phyloP scores from a whole-genome alignment of 2,329 filamentous ascomycete species.

The Rhynchosporium secalis region DNA sequence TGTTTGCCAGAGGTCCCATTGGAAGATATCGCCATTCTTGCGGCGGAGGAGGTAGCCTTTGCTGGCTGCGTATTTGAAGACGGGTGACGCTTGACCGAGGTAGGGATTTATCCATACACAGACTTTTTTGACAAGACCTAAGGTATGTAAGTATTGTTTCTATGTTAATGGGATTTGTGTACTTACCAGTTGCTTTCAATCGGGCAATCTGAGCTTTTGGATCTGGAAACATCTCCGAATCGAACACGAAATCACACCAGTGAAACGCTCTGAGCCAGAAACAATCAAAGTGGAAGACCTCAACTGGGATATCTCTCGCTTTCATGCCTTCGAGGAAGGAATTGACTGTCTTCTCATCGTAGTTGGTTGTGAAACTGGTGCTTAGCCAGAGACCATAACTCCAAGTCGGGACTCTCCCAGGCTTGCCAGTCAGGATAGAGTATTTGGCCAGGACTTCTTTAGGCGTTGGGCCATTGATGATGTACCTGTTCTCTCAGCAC shows the following conservation, averaged over 20 bases:
- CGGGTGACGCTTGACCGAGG: conserved; percentile 57
- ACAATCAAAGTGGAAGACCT: conserved; percentile 64
- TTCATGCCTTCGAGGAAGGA: conserved; percentile 60
- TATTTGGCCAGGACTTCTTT: conserved; percentile 72
- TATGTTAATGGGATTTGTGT: too few species aligned
- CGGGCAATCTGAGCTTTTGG: conserved; percentile 54
- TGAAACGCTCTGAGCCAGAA: conserved; percentile 65
- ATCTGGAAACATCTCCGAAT: conserved; percentile 57
- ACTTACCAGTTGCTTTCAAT: conserved; percentile 48
- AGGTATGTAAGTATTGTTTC: conserved; percentile 50
- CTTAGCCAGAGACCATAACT: conserved; percentile 76
- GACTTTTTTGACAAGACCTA: conserved; percentile 46
- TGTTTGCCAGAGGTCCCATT: conserved; percentile 65
- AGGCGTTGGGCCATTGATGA: conserved; percentile 70
- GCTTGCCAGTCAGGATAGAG: conserved; percentile 64
- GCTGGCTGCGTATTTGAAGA: conserved; percentile 56
- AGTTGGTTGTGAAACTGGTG: conserved; percentile 65
- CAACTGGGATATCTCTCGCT: conserved; percentile 55
- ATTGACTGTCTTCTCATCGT: conserved; percentile 58
- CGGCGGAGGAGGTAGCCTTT: conserved; percentile 62
- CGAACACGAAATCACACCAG: conserved; percentile 65
- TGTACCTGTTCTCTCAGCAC: conserved; percentile 46
- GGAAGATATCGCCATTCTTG: conserved; percentile 58
- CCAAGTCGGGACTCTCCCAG: conserved; percentile 68
- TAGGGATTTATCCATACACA: conserved; percentile 66